These are phyloP conservation scores for Coemansia reversa DNA, from an alignment of 192 early-diverging fungal species.

Conservation along the genomic window DNA sequence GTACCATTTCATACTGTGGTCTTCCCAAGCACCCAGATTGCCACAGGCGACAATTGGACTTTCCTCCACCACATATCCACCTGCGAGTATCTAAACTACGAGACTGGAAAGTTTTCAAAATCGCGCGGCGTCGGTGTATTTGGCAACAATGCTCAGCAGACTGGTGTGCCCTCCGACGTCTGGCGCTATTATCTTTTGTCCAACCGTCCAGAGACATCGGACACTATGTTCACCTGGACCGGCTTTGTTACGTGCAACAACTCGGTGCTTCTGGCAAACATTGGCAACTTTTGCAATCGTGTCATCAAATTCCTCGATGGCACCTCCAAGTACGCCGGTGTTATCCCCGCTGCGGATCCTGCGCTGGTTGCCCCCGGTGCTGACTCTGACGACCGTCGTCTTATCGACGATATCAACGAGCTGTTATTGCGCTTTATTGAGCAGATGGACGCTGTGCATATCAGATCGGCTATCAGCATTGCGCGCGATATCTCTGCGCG, in stretches of 20 bases:
- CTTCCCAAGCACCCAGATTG: constrained; percentile 88
- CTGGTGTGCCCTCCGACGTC: constrained; percentile 85
- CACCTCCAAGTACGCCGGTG: constrained; percentile 84
- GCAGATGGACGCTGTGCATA: constrained; percentile 77
- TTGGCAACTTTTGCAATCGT: constrained; percentile 98
- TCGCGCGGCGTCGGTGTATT: constrained; percentile 95
- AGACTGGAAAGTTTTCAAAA: constrained; percentile 96
- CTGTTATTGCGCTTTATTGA: constrained; percentile 75
- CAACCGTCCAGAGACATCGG: constrained; percentile 88
- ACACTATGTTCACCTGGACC: constrained; percentile 91
- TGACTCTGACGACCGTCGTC: constrained; percentile 62
- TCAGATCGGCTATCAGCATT: constrained; percentile 74
- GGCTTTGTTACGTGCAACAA: constrained; percentile 95
- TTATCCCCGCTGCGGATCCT: constrained; percentile 64
- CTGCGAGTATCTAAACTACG: constrained; percentile 97
- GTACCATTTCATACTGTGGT: constrained; percentile 98
- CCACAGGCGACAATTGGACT: constrained; percentile 88
- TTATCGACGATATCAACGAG: constrained; percentile 82
- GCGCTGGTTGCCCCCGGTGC: constrained; percentile 47
- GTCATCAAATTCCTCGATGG: constrained; percentile 84
- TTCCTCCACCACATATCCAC: constrained; percentile 88
- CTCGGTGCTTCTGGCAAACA: constrained; percentile 88
- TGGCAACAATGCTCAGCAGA: constrained; percentile 91
- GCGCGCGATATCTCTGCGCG: constrained; percentile 94
- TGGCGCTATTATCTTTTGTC: constrained; percentile 97